Base-by-base conservation (phyloP, 441 rosid genomes). In the Jatropha podagrica region DNA sequence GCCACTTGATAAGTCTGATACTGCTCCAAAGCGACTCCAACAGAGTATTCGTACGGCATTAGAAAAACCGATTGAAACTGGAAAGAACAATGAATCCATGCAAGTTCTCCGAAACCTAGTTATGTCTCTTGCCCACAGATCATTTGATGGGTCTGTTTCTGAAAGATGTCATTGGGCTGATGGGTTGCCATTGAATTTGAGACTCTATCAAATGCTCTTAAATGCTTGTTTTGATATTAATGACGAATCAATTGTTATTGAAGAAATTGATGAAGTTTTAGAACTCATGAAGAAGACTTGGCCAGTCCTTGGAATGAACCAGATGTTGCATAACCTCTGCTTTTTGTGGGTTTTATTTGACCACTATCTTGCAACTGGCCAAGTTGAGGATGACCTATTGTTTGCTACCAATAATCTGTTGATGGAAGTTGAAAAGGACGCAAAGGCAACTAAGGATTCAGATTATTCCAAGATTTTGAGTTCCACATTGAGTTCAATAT, bases 141-240 rank as follows among this genome's bases (percentile, higher is more conserved):
- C 98, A 27, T 82, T 67, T 59, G 95, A 86, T 79, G 98, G 96
- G 40, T 88, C 97, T 76, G 67, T 84, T 75, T 85, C 90, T 26
- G 98, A 92, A 42, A 84, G 88, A 20, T 92, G 97, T 74, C 99
- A 96, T 64, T 96, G 99, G 99, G 99, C 97, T 32, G 99, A 96
- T 83, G 99, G 98, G 5, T 85, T 84, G 76, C 97, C 98, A 0
- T 81, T 96, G 63, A 96, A 96, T 82, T 91, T 96, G 72, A 85
- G 92, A 80, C 89, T 94, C 23, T 96, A 96, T 76, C 92, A 91
- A 80, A 81, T 89, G 81, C 93, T 96, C 70, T 78, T 94, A 74
- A 93, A 94, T 80, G 86, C 98, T 2, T 91, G 97, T 55, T 96
- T 96, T 80, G 98, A 96, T 76, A 78, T 88, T 51, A 89, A 76